These are phyloP conservation scores for Diaporthe sp. DNA, from an alignment of 2,329 filamentous ascomycete species.

Conservation along the genomic window DNA sequence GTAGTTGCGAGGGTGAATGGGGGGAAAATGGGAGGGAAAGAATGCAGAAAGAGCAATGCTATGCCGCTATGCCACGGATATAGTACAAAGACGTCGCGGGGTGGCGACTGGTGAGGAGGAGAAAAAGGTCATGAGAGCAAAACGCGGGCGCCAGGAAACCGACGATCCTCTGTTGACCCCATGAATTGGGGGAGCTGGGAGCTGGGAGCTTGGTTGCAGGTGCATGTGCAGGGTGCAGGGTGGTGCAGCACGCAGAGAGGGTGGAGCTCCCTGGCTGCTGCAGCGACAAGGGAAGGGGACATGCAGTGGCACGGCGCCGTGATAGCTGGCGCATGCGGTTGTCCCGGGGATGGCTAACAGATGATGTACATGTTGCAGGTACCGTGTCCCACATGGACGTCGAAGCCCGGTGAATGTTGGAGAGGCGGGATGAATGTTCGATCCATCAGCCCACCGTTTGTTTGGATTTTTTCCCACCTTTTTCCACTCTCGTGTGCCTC, in stretches of 20 bases:
- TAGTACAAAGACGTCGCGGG: constrained; percentile 38
- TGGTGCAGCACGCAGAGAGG: neutral
- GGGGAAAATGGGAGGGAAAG: constrained; percentile 33
- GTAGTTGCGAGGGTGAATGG: constrained; percentile 6
- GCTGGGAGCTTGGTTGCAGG: constrained; percentile 8
- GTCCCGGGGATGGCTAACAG: constrained; percentile 7
- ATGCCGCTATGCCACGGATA: constrained; percentile 42
- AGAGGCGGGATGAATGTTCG: constrained; percentile 20
- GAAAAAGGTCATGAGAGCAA: constrained; percentile 31
- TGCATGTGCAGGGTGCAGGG: constrained; percentile 19
- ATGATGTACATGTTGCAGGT: neutral
- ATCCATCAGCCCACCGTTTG: constrained; percentile 26
- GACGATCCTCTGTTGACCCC: constrained; percentile 34
- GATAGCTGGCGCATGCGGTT: neutral
- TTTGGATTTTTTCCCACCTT: neutral
- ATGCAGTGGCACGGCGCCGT: neutral
- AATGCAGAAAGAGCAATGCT: constrained; percentile 36
- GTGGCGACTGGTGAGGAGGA: constrained; percentile 32
- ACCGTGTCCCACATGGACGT: neutral
- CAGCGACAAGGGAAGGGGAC: constrained; percentile 14
- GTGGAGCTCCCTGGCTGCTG: constrained; percentile 1
- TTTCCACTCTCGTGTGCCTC: neutral
- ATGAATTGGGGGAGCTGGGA: constrained; percentile 31
- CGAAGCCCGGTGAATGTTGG: constrained; percentile 26
- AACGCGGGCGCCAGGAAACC: constrained; percentile 20